Percentiles rank a stretch among this genome's conserved stretches.
phyloP scores from a whole-genome alignment of 2,329 filamentous ascomycete species.

The Neoarthrinium moseri region DNA sequence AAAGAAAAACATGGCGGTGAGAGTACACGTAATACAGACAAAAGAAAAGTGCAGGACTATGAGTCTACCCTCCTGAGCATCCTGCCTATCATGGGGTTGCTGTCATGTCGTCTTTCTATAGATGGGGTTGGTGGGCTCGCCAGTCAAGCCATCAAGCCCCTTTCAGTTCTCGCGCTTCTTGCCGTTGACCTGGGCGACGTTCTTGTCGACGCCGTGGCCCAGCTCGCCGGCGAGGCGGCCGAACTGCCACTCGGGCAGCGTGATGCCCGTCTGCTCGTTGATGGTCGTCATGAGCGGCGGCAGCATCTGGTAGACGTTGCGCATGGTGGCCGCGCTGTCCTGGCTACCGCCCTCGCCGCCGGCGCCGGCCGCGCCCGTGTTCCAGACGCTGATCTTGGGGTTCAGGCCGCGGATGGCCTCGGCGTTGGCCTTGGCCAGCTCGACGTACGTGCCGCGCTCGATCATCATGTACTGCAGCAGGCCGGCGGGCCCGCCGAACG shows the following conservation, averaged over 20 bases:
- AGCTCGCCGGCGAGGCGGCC: conserved; percentile 42
- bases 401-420: conserved; percentile 60
- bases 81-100: no score
- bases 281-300: conserved; percentile 83
- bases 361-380: conserved; percentile 61
- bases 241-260: conserved; percentile 75
- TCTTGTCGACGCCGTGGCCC: conserved; percentile 30
- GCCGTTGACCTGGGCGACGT: conserved; percentile 35
- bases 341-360: conserved; percentile 41
- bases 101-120: no score
- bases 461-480: conserved; percentile 86
- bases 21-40: no score
- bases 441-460: conserved; percentile 74
- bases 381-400: conserved; percentile 91
- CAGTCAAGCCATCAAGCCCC: no score
- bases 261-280: conserved; percentile 84
- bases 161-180: no score
- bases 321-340: conserved; percentile 63
- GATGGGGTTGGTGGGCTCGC: no score
- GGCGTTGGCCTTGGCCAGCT: conserved; percentile 46
- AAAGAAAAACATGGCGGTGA: no score
- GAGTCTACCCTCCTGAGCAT: no score
- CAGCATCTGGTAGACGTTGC: conserved; percentile 81
- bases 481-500: conserved; percentile 75
- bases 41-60: no score